phyloP scores from a whole-genome alignment of 352 stramenopile genomes.

The Globisporangium barbulae region DNA sequence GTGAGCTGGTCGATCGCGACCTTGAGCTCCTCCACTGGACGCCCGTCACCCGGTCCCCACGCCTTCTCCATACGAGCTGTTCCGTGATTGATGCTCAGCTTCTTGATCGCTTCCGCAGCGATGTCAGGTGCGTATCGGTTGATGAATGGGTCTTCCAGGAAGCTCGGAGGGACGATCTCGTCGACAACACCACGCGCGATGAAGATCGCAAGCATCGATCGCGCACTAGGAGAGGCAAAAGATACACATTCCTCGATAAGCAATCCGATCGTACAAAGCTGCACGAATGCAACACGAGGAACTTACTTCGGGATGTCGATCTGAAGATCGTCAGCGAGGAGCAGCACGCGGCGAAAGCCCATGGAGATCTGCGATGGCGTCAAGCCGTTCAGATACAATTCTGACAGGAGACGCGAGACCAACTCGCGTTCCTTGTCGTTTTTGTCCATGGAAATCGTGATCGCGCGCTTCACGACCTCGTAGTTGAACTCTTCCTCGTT shows the following conservation, averaged over 20 bases:
- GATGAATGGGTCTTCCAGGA: conserved; percentile 96
- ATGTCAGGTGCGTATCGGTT: conserved; percentile 91
- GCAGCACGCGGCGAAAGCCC: conserved; percentile 96
- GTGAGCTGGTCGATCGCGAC: conserved; percentile 95
- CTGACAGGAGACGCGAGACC: conserved; percentile 90
- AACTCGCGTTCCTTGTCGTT: conserved; percentile 91
- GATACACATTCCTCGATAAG: background rate
- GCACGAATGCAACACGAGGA: background rate
- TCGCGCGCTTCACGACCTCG: conserved; percentile 93
- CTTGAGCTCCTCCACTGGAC: conserved; percentile 91
- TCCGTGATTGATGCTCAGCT: conserved; percentile 96
- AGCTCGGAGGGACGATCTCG: conserved; percentile 97
- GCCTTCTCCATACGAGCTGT: conserved; percentile 95
- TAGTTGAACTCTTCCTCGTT: conserved; percentile 83
- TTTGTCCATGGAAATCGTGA: conserved; percentile 95
- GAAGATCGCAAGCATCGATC: conserved; percentile 95
- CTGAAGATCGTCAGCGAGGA: conserved; percentile 94
- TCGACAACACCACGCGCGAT: conserved; percentile 97
- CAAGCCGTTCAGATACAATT: conserved; percentile 89
- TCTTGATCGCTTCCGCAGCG: conserved; percentile 94
- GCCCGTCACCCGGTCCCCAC: conserved; percentile 95
- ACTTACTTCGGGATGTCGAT: conserved; percentile 92
- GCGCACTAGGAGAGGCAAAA: conserved; percentile 31
- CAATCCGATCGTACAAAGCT: background rate
- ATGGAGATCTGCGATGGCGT: conserved; percentile 76